phyloP scores from a whole-genome alignment of 2,329 filamentous ascomycete genomes.

The Hypoxylon sp. region DNA sequence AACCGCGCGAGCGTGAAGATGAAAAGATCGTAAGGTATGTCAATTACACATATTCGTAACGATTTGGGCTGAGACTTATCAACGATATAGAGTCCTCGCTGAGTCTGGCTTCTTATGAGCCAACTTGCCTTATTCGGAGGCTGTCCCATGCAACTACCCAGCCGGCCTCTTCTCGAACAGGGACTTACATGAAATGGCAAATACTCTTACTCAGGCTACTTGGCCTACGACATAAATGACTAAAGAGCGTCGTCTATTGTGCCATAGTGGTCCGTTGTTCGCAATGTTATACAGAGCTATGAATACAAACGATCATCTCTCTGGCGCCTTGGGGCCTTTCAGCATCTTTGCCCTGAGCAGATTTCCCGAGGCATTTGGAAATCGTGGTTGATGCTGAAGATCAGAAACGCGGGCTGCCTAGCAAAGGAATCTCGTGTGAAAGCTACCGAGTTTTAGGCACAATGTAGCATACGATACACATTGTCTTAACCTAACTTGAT shows the following conservation, averaged over 20 bases:
- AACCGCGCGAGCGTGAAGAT: conserved; percentile 95
- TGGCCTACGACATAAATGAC: conserved; percentile 11
- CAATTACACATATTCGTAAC: conserved; percentile 5
- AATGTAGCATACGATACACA: conserved; percentile 10
- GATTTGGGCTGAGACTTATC: conserved; percentile 36
- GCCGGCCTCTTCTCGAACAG: conserved; percentile 11
- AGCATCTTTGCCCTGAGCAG: conserved; percentile 4
- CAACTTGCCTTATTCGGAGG: conserved; percentile 19
- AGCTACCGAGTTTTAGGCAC: conserved; percentile 1
- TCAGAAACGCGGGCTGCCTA: conserved; percentile 8
- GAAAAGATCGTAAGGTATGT: conserved; percentile 99
- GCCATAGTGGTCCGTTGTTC: neutral
- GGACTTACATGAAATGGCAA: conserved; percentile 25
- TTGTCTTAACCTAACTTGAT: conserved; percentile 8
- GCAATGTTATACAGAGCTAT: conserved; percentile 1
- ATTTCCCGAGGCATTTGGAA: conserved; percentile 11
- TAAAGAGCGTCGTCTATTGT: conserved; percentile 11
- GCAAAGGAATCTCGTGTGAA: conserved; percentile 9
- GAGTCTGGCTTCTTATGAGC: conserved; percentile 72
- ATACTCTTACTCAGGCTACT: conserved; percentile 10
- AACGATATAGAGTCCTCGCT: conserved; percentile 65
- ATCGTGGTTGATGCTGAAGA: conserved; percentile 8
- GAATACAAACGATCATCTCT: conserved; percentile 9
- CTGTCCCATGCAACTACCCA: conserved; percentile 18
- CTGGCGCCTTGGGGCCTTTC: neutral